Conservation (phyloP, 495 filamentous ascomycete species). For the Trichoderma gamsii region DNA sequence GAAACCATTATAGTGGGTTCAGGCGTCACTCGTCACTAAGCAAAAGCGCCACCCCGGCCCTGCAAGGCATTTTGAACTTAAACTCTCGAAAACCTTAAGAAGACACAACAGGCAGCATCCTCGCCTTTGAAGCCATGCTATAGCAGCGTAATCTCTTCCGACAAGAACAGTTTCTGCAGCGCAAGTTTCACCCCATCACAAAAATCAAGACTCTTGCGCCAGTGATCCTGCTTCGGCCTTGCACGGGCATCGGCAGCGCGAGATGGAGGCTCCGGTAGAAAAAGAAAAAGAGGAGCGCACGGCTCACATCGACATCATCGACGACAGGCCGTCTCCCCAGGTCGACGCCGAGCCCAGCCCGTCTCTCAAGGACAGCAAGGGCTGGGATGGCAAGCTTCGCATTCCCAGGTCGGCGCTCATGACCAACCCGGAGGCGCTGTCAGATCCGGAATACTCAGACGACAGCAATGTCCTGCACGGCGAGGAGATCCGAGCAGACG, state of each 20-base stretch:
- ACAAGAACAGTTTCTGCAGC: not conserved
- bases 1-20: not conserved
- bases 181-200: not conserved
- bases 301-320: conserved; percentile 39
- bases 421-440: conserved; percentile 69
- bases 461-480: conserved; percentile 67
- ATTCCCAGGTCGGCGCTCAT: conserved; percentile 57
- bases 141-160: not conserved
- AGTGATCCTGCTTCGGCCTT: not conserved
- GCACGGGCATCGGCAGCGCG: not conserved
- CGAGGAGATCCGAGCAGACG: conserved; percentile 73
- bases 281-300: conserved; percentile 27
- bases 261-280: conserved; percentile 34
- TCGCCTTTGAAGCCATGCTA: too few species aligned
- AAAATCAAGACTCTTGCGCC: not conserved
- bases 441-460: conserved; percentile 80
- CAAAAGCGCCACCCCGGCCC: not conserved
- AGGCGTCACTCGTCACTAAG: not conserved
- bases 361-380: conserved; percentile 56
- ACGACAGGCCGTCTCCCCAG: conserved; percentile 33
- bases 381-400: conserved; percentile 91
- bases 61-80: not conserved
- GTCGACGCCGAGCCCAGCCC: conserved; percentile 38
- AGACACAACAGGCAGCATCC: not conserved
- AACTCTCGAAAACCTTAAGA: not conserved